These are phyloP conservation scores for Talaromyces adpressus DNA, from an alignment of 495 filamentous ascomycete species.

Conservation along the genomic window DNA sequence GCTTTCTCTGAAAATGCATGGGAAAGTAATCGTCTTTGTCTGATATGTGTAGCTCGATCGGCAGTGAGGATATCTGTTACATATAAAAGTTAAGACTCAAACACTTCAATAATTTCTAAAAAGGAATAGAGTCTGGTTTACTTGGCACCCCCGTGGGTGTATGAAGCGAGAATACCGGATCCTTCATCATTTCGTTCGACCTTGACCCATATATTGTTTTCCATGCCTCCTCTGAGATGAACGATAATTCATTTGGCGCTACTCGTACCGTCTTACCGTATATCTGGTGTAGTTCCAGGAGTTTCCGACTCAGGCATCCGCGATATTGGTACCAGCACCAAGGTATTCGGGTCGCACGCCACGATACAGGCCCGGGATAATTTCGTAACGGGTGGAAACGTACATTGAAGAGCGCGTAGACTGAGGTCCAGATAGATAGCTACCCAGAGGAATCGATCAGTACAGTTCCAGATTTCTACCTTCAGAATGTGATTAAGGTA, in stretches of 20 bases:
- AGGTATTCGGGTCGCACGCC: neutral
- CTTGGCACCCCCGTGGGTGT: neutral
- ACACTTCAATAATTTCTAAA: neutral
- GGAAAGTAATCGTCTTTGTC: neutral
- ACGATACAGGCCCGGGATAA: neutral
- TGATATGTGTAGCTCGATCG: neutral
- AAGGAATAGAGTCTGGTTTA: neutral
- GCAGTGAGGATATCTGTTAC: neutral
- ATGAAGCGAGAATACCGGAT: neutral
- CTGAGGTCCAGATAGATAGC: neutral
- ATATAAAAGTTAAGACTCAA: neutral
- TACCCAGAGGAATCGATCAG: neutral
- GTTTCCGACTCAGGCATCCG: neutral
- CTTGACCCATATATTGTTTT: neutral
- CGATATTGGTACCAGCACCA: neutral
- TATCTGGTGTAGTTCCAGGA: neutral
- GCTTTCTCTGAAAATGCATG: neutral
- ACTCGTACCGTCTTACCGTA: neutral
- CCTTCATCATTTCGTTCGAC: neutral
- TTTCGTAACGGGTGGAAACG: neutral
- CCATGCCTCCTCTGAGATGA: neutral
- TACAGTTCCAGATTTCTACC: neutral
- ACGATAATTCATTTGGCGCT: neutral
- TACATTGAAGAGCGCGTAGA: neutral
- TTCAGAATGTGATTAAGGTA: neutral